Evolutionary conservation across 164 flowering plant species (phyloP).

Genomic region (Kalanchoe fedtschenkoi): DNA sequence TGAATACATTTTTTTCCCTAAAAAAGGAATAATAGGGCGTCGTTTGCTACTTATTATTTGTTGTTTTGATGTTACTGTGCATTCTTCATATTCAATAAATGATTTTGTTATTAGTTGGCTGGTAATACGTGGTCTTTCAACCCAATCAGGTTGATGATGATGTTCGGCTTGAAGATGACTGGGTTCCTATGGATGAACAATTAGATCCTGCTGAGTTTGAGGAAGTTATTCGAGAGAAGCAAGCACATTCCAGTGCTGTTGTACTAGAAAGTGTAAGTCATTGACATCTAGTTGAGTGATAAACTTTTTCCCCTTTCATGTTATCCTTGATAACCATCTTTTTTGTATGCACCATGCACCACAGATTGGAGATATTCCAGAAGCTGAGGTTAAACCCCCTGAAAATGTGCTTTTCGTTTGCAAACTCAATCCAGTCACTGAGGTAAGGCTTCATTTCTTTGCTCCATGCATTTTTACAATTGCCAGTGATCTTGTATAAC

Average conservation of each 20-base stretch:
- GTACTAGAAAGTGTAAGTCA: constrained; percentile 77
- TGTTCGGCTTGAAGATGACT: constrained; percentile 94
- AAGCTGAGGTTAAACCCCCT: constrained; percentile 88
- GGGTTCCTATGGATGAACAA: constrained; percentile 91
- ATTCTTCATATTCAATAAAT: not conserved
- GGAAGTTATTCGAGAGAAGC: constrained; percentile 62
- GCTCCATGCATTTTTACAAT: not conserved
- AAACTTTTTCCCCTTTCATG: not conserved
- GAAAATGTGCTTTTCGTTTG: constrained; percentile 93
- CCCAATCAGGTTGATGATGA: constrained; percentile 53
- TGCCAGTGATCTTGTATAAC: not conserved
- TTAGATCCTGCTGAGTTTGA: constrained; percentile 54
- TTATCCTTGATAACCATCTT: not conserved
- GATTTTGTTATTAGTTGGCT: not conserved
- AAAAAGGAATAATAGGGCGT: not conserved
- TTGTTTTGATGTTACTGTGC: not conserved
- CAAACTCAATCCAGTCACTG: constrained; percentile 92
- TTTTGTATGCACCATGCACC: constrained; percentile 10
- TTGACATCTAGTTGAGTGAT: not conserved
- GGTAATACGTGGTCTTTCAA: not conserved
- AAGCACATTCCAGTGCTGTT: constrained; percentile 92
- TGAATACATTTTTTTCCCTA: not conserved
- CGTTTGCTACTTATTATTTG: not conserved
- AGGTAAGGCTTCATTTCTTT: constrained; percentile 32
- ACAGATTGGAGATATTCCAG: constrained; percentile 96